Base-by-base conservation (phyloP, 768 basidiomycete species). In the Boletales sp. region DNA sequence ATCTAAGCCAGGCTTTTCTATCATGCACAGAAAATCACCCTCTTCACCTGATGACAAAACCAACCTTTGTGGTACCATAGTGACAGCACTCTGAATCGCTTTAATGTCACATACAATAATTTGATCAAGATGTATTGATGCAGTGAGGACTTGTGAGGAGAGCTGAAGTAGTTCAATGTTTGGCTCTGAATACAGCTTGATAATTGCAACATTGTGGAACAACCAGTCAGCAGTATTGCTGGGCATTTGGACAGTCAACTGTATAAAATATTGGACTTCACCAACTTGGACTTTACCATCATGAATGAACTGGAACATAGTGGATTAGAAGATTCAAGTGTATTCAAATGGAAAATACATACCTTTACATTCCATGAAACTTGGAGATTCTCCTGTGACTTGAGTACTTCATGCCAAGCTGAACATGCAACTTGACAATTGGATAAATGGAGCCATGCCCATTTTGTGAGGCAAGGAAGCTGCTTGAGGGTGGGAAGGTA, bases 1-100 rank as follows among this genome's bases (percentile, higher is more conserved):
- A 13, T 63, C 60, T 2, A 65, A 10, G 1, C 66, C 61, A 4
- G 61, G 59, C 39, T 67, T 70, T 37, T 69, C 59, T 9, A 67
- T 52, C 37, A 68, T 53, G 50, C 61, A 67, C 55, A 61, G 64
- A 2, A 54, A 36, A 5, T 39, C 8, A 5, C 44, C 40, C 15
- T 50, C 39, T 11, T 50, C 54, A 12, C 46, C 37, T 12, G 32
- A 33, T 25, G 40, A 41, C 10, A 54, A 41, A 0, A 54, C 57
- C 0, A 46, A 10, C 13, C 0, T 19, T 13, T 52, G 49, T 0
- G 62, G 65, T 0, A 64, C 49, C 63, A 70, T 63, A 10, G 60
- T 61, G n/a, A 70, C 52, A 12, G 60, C 51, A 7, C 62, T 55
- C 0, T 18, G n/a, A 32, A 69, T 64, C 3, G 6, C 2, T 19